phyloP scores from a whole-genome alignment of 495 filamentous ascomycete genomes.

The Neurospora cerealis region DNA sequence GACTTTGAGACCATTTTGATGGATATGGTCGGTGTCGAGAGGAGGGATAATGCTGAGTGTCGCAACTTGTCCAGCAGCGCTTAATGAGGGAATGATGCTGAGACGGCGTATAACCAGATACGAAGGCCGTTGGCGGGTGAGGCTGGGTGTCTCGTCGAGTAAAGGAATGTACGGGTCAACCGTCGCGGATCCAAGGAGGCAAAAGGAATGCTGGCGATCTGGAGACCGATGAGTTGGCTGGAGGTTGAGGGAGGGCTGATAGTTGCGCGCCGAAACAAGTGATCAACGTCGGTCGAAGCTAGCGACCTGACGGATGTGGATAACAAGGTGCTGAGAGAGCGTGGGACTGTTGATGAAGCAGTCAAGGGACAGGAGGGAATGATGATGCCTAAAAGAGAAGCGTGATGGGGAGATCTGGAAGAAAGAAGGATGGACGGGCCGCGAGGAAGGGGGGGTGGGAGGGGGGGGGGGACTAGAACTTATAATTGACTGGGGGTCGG shows the following conservation, averaged over 20 bases:
- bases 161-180: constrained; percentile 8
- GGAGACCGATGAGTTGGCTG: constrained; percentile 2
- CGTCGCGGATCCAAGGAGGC: constrained; percentile 23
- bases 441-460: not conserved
- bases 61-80: not conserved
- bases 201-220: constrained; percentile 26
- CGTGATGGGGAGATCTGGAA: constrained; percentile 1
- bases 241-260: constrained; percentile 13
- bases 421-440: not conserved
- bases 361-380: constrained; percentile 5
- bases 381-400: not conserved
- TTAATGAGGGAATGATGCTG: not conserved
- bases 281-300: constrained; percentile 26
- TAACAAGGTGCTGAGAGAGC: constrained; percentile 7
- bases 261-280: constrained; percentile 6
- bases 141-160: not conserved
- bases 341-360: not conserved
- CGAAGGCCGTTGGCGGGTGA: constrained; percentile 1
- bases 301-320: constrained; percentile 21
- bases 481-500: not conserved
- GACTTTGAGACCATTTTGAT: constrained; percentile 20
- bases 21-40: not conserved
- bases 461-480: not conserved
- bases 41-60: not conserved
- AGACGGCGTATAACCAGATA: constrained; percentile 7